Conservation (phyloP, 2,329 filamentous ascomycete genomes). For the Beauveria sp. region DNA sequence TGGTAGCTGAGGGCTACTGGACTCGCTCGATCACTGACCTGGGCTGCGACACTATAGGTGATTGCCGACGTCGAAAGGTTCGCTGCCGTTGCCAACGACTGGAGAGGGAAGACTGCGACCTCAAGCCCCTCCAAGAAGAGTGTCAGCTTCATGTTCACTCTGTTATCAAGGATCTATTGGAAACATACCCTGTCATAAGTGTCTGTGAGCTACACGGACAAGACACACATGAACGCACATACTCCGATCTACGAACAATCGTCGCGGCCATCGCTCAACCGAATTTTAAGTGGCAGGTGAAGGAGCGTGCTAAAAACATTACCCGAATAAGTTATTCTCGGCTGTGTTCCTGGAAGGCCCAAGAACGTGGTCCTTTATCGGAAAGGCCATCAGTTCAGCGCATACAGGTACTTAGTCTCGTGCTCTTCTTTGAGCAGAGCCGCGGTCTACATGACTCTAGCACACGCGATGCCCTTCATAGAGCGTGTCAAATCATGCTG, state of each 20-base stretch:
- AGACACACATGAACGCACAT: not conserved
- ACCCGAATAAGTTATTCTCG: not conserved
- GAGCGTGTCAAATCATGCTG: not conserved
- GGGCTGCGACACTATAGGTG: not conserved
- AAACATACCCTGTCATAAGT: not conserved
- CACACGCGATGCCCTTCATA: not conserved
- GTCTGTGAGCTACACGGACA: not conserved
- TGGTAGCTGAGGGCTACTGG: not conserved
- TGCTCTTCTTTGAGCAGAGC: not conserved
- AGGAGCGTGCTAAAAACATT: not conserved
- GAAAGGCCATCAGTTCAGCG: not conserved
- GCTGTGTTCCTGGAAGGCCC: not conserved
- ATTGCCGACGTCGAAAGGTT: not conserved
- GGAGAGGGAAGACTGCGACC: not conserved
- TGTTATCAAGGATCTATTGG: not conserved
- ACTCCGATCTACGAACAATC: not conserved
- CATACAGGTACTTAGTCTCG: not conserved
- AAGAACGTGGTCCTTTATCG: not conserved
- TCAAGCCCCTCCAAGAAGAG: not conserved
- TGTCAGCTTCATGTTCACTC: not conserved
- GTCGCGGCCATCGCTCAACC: not conserved
- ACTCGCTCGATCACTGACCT: not conserved
- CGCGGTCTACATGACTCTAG: not conserved
- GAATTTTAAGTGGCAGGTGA: not conserved
- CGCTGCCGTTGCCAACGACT: not conserved